Evolutionary conservation across 2,329 filamentous ascomycete genomes (phyloP).

Genomic region (Lomentospora prolificans): DNA sequence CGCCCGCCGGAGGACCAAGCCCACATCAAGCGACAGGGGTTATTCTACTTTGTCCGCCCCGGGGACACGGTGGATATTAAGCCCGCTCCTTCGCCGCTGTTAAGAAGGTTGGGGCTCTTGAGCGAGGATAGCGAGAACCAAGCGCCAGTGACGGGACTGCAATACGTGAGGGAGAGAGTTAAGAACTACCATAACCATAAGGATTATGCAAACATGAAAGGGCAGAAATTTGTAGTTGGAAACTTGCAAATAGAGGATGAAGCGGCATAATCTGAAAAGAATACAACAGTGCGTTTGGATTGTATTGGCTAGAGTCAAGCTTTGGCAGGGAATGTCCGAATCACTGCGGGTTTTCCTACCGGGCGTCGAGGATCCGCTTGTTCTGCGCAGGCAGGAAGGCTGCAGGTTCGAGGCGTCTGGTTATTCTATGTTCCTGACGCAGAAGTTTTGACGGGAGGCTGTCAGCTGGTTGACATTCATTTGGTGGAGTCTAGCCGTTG

Average conservation of each 20-base stretch:
- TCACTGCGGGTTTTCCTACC: no score
- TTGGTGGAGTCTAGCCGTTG: no score
- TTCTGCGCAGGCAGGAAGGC: no score
- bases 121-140: slow-evolving; percentile 16
- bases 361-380: no score
- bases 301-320: no score
- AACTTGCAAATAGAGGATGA: slow-evolving; percentile 30
- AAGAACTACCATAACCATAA: slow-evolving; percentile 28
- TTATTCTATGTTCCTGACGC: no score
- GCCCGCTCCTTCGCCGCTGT: slow-evolving; percentile 19
- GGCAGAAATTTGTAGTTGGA: slow-evolving; percentile 27
- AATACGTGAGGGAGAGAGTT: slow-evolving; percentile 30
- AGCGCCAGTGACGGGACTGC: slow-evolving; percentile 23
- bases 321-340: no score
- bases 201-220: slow-evolving; percentile 28
- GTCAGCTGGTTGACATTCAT: no score
- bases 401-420: no score
- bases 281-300: neutral
- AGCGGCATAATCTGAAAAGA: slow-evolving; percentile 14
- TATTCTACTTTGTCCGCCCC: slow-evolving; percentile 27
- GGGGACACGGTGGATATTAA: slow-evolving; percentile 21
- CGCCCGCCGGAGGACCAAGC: slow-evolving; percentile 24
- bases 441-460: no score
- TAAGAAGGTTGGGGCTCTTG: slow-evolving; percentile 18
- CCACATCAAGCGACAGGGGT: slow-evolving; percentile 19